Evolutionary conservation across 345 rosid species (phyloP), one percentile per base, ranked within the genome.

Genomic region (Acer saccharum): DNA sequence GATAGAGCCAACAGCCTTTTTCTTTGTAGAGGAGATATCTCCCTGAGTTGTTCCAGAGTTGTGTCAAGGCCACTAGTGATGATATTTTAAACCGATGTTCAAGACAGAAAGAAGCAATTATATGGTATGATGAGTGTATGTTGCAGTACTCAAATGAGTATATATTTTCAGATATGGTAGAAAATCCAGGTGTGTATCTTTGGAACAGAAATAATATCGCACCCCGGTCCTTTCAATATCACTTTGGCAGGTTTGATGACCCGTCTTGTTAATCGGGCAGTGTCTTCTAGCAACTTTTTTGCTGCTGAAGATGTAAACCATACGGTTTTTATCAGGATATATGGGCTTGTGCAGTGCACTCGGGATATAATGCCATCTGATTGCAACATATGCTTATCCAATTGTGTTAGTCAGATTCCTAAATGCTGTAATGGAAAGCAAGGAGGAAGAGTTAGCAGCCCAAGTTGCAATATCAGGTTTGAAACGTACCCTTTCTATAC

Each of bases 311-410:
- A 84, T 29, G 80, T 62, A 0, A 69, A 74, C 35, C 84, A 65
- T 12, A 76, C 78, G 0, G 20, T 14, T 7, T 81, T 64, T 48
- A 76, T 43, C 60, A 79, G 64, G 16, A 10, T 84, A 48, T 86
- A 72, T 48, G 83, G 81, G 6, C 60, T 86, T 6, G 85, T 81
- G 10, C 93, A 90, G 78, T 93, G 98, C 83, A 85, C 90, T 6
- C 85, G 87, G 2, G 93, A 93, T 72, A 62, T 93, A 55, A 73
- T 82, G 52, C 76, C 52, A 32, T 0, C 10, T 32, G 84, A 86
- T 1, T 89, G 95, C 74, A 57, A 65, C 10, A 13, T n/a, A 5
- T 91, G 95, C 82, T 73, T 88, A 68, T 43, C 32, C 1, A 27
- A 3, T 20, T 76, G 78, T 46, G 55, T 69, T 52, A 25, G 68